Base-by-base conservation (phyloP, 2,329 filamentous ascomycete genomes). In the Plenodomus tracheiphilus region DNA sequence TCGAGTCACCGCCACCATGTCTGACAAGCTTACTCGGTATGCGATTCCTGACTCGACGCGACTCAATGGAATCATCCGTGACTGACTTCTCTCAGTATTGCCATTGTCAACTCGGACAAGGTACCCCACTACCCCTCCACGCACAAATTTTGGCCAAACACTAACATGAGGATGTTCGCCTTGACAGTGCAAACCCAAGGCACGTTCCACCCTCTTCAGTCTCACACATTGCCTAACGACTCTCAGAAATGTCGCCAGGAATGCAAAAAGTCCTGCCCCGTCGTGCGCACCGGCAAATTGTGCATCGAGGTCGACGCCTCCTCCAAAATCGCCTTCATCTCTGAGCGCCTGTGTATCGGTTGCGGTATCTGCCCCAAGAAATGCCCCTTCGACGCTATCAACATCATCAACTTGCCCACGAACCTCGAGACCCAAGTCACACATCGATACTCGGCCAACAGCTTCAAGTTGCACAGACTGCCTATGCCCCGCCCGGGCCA, bases 361-460 rank as follows among this genome's bases (percentile, higher is more conserved):
- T 99, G 95, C 72, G 95, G 94, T 86, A 99, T 99, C 79, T 99
- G 95, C 76, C 91, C 93, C 38, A 99, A 99, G 81, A 97, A 97
- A 77, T 99, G 94, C 75, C 94, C 94, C 15, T 99, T 99, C 77
- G 88, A 92, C 71, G 94, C 94, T 60, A 99, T 99, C 78, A 95
- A 93, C 75, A 99, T 99, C 76, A 99, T 99, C 91, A 99, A 99
- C 81, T 80, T 99, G 81, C 94, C 95, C 64, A 99, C 94, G 74
- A 99, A 99, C 78, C 88, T 99, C 75, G 94, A 99, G 77, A 95
- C 88, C 61, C 89, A 97, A 75, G 91, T 99, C 70, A 97, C 94
- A 63, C 95, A 99, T 76, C 89, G 94, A 72, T 99, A 99, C 81
- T 96, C 93, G 46, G 93, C 94, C 74, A 99, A 99, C 83, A 97